A percentile compares a stretch with the other conserved stretches of the same genome.
phyloP scores from a whole-genome alignment of 768 basidiomycete genomes.

The Lentinus tigrinus region DNA sequence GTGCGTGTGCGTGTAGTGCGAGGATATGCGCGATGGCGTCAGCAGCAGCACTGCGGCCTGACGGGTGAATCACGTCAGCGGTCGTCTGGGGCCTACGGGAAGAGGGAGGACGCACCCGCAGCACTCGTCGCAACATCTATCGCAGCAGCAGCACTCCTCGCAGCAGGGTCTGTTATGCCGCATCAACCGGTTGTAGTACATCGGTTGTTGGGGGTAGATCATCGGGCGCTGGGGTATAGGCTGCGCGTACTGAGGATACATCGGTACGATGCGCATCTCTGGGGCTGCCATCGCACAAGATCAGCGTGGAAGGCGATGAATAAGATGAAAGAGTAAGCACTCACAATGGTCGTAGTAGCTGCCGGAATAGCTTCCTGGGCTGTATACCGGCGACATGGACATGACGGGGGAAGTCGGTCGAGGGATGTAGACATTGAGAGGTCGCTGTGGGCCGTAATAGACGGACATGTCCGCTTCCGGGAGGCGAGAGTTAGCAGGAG shows the following conservation, averaged over 20 bases:
- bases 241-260: constrained; percentile 24
- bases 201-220: constrained; percentile 23
- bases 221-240: constrained; percentile 24
- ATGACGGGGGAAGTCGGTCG: constrained; percentile 18
- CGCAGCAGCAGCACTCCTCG: constrained; percentile 22
- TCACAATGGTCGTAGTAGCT: constrained; percentile 25
- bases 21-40: neutral
- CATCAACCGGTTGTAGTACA: constrained; percentile 14
- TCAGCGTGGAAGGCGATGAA: neutral
- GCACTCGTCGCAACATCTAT: constrained; percentile 19
- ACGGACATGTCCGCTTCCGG: constrained; percentile 7
- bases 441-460: constrained; percentile 25
- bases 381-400: constrained; percentile 20
- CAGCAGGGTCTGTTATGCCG: constrained; percentile 15
- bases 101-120: constrained; percentile 13
- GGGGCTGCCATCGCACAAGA: constrained; percentile 17
- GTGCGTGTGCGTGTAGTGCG: too few species aligned
- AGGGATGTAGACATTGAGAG: constrained; percentile 23
- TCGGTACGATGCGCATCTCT: constrained; percentile 26
- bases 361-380: constrained; percentile 16
- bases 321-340: neutral
- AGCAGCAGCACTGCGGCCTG: constrained; percentile 11
- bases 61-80: neutral
- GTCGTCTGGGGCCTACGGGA: neutral
- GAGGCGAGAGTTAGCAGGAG: neutral